Evolutionary conservation across 106 monocot species (phyloP).

Genomic region (Ottelia alismoides): DNA sequence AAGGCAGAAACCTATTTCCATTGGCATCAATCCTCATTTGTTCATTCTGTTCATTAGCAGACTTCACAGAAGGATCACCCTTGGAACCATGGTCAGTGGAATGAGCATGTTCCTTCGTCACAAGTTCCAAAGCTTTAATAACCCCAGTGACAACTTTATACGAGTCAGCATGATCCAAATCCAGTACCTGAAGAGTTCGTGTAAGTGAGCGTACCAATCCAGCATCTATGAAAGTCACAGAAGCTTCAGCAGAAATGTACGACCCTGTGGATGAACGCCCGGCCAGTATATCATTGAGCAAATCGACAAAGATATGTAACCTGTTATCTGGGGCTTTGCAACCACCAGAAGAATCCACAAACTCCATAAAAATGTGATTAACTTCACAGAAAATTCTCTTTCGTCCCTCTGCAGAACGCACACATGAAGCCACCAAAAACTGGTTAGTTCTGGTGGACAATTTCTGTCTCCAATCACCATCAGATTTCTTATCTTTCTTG

Average conservation of each 20-base stretch:
- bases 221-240: slow-evolving; percentile 68
- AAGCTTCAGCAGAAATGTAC: slow-evolving; percentile 66
- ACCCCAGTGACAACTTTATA: slow-evolving; percentile 53
- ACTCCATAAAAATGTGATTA: slow-evolving; percentile 39
- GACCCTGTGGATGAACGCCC: slow-evolving; percentile 46
- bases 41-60: slow-evolving; percentile 43
- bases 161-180: slow-evolving; percentile 67
- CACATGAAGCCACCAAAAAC: slow-evolving; percentile 59
- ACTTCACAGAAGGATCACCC: slow-evolving; percentile 36
- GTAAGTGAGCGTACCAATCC: slow-evolving; percentile 56
- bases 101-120: slow-evolving; percentile 81
- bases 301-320: slow-evolving; percentile 36
- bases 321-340: slow-evolving; percentile 38
- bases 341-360: slow-evolving; percentile 27
- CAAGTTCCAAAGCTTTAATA: slow-evolving; percentile 56
- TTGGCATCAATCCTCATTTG: slow-evolving; percentile 20
- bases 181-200: slow-evolving; percentile 41
- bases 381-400: slow-evolving; percentile 55
- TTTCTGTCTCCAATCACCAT: slow-evolving; percentile 47
- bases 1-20: slow-evolving; percentile 39
- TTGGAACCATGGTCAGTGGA: slow-evolving; percentile 51
- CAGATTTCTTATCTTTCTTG: slow-evolving; percentile 77
- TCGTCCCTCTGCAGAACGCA: slow-evolving; percentile 56
- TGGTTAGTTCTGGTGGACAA: slow-evolving; percentile 62
- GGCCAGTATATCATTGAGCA: slow-evolving; percentile 53